These are phyloP conservation scores for Calonectria crousiana DNA, from an alignment of 2,329 filamentous ascomycete species.

Conservation along the genomic window DNA sequence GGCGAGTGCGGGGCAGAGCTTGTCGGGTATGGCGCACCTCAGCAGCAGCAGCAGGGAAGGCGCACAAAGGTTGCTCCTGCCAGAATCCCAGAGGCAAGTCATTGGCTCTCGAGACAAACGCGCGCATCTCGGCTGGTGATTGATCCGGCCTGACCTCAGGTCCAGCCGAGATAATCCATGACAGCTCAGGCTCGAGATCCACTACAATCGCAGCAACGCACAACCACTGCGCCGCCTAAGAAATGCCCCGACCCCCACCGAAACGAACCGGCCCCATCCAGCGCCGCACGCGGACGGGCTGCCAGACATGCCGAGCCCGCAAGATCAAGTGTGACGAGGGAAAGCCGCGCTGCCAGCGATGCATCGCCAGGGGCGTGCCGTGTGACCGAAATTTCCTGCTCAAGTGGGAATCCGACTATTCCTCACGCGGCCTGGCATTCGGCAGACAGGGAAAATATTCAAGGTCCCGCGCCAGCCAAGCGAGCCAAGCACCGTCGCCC, in stretches of 20 bases:
- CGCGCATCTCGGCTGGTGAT: not conserved
- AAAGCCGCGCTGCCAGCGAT: not conserved
- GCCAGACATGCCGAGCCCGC: slow-evolving; percentile 5
- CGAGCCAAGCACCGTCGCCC: not conserved
- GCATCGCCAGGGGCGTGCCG: not conserved
- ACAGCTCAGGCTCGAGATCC: not conserved
- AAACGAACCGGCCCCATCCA: not conserved
- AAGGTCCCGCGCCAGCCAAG: slow-evolving; percentile 37
- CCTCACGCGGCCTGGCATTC: slow-evolving; percentile 42
- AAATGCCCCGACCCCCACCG: slow-evolving; percentile 7
- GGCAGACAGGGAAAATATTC: slow-evolving; percentile 46
- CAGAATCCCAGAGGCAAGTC: not conserved
- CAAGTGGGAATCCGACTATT: slow-evolving; percentile 48
- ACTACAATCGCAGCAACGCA: not conserved
- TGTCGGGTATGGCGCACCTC: not conserved
- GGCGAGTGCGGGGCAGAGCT: not conserved
- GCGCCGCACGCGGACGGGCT: slow-evolving; percentile 11
- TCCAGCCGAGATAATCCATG: not conserved
- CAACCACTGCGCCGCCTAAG: not conserved
- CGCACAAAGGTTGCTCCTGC: too few relatives aligned
- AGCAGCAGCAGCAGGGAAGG: too few relatives aligned
- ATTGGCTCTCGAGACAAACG: not conserved
- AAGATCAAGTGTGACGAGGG: slow-evolving; percentile 17
- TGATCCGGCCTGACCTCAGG: not conserved
- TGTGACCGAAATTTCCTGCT: slow-evolving; percentile 17